Conservation (phyloP, 148 eudicot genomes). For the Nepenthes gracilis region DNA sequence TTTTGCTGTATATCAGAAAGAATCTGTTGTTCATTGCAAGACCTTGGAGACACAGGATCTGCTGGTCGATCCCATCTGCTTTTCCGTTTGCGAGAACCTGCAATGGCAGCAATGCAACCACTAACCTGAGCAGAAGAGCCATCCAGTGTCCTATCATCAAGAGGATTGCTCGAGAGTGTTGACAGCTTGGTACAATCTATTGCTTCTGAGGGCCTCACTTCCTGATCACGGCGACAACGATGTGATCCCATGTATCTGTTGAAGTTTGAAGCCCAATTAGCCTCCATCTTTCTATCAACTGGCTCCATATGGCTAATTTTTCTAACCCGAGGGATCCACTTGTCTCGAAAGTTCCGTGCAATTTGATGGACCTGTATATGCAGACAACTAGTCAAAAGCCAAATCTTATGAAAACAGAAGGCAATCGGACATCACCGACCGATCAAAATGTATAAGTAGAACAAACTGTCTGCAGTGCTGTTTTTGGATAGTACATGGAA, state of each 20-base stretch:
- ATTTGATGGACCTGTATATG: constrained; percentile 73
- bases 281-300: constrained; percentile 33
- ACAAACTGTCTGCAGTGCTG: not conserved
- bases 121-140: constrained; percentile 22
- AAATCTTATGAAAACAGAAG: not conserved
- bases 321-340: constrained; percentile 63
- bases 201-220: constrained; percentile 26
- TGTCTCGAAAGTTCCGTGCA: constrained; percentile 78
- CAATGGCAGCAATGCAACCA: constrained; percentile 12
- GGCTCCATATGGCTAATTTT: constrained; percentile 36
- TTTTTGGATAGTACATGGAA: too few relatives aligned
- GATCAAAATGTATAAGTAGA: not conserved
- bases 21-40: constrained; percentile 19
- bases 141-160: constrained; percentile 22
- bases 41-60: constrained; percentile 11
- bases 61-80: constrained; percentile 86
- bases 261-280: constrained; percentile 19
- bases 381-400: not conserved
- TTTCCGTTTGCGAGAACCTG: constrained; percentile 59
- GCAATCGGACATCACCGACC: not conserved
- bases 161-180: constrained; percentile 8
- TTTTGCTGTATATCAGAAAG: not conserved
- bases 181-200: constrained; percentile 23
- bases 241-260: constrained; percentile 19
- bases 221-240: constrained; percentile 27